These are phyloP conservation scores for Striga asiatica DNA, from an alignment of 257 asterid genomes.

Conservation along the genomic window DNA sequence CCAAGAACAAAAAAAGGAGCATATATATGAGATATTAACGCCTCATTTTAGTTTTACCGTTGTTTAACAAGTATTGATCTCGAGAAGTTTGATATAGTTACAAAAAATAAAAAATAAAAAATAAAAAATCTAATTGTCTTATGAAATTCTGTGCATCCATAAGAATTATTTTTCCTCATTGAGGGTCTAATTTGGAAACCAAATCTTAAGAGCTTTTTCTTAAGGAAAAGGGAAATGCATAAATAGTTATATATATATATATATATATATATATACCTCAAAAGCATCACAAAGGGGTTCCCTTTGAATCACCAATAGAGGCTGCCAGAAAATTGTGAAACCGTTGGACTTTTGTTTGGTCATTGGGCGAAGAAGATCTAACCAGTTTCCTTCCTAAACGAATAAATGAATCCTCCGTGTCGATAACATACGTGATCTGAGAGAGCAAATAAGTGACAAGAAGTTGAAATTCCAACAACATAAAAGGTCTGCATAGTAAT, in stretches of 20 bases:
- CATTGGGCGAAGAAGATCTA: constrained; percentile 14
- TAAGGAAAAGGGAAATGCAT: not conserved
- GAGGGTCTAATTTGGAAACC: not conserved
- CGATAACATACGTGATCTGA: constrained; percentile 87
- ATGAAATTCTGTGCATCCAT: too few species aligned
- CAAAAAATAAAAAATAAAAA: too few species aligned
- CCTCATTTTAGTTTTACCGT: too few species aligned
- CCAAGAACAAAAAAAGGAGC: too few species aligned
- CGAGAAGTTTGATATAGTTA: too few species aligned
- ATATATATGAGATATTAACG: too few species aligned
- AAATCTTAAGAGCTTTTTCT: not conserved
- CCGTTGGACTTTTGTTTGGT: constrained; percentile 38
- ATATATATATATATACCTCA: constrained; percentile 15
- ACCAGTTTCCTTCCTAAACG: constrained; percentile 53
- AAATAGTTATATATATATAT: too few species aligned
- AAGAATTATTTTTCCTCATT: too few species aligned
- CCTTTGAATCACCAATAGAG: constrained; percentile 12
- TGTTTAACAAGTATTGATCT: too few species aligned
- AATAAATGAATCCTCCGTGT: constrained; percentile 82
- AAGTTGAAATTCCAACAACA: not conserved
- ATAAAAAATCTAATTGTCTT: too few species aligned
- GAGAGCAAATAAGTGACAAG: constrained; percentile 15
- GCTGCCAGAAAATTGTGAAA: constrained; percentile 44
- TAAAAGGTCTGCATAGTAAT: too few species aligned
- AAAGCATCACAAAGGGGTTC: constrained; percentile 11